phyloP scores from a whole-genome alignment of 1,284 basidiomycete genomes.

The Omphalotus olearius region DNA sequence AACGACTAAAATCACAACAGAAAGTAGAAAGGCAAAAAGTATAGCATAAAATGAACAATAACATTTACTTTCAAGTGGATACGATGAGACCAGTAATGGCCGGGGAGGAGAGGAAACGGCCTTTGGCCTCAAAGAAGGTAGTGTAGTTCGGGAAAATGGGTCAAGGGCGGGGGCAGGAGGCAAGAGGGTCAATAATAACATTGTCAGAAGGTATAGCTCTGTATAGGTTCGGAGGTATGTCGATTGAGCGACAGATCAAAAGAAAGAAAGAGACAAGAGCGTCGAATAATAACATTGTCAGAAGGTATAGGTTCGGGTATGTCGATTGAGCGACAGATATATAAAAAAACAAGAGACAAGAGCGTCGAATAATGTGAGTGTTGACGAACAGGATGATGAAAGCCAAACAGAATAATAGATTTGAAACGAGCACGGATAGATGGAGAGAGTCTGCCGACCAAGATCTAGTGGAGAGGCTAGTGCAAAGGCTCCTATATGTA shows the following conservation, averaged over 20 bases:
- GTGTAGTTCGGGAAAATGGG: background rate
- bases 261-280: slow-evolving; percentile 24
- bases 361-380: slow-evolving; percentile 28
- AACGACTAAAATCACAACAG: slow-evolving; percentile 10
- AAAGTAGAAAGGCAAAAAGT: slow-evolving; percentile 36
- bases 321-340: slow-evolving; percentile 21
- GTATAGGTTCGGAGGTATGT: slow-evolving; percentile 29
- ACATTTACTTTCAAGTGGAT: slow-evolving; percentile 43
- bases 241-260: slow-evolving; percentile 18
- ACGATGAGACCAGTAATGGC: slow-evolving; percentile 27
- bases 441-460: slow-evolving; percentile 31
- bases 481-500: background rate
- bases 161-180: slow-evolving; percentile 31
- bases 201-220: slow-evolving; percentile 29
- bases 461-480: slow-evolving; percentile 17
- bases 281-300: slow-evolving; percentile 35
- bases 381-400: too few relatives aligned
- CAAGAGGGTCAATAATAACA: slow-evolving; percentile 48
- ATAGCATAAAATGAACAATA: slow-evolving; percentile 77
- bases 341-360: slow-evolving; percentile 21
- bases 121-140: slow-evolving; percentile 23
- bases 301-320: slow-evolving; percentile 28
- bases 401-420: slow-evolving; percentile 24
- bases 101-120: slow-evolving; percentile 11
- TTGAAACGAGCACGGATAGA: slow-evolving; percentile 27